These are phyloP conservation scores for Verruconis gallopava DNA, from an alignment of 2,329 filamentous ascomycete genomes.

Conservation along the genomic window DNA sequence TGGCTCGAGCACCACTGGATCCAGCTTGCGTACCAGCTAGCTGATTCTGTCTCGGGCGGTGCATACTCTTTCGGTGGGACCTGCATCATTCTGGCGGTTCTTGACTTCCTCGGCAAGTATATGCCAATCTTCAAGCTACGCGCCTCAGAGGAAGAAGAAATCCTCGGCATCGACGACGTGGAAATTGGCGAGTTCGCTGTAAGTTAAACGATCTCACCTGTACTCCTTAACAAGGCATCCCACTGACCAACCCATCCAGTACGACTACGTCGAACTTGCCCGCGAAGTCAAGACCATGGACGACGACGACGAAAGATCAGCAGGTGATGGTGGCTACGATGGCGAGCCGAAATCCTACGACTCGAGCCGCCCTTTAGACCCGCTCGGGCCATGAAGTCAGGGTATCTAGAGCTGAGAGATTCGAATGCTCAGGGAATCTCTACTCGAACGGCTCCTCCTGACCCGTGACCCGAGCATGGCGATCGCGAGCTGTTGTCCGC, in stretches of 20 bases:
- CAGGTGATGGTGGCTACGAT: neutral
- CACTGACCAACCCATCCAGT: slow-evolving; percentile 29
- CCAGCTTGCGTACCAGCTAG: slow-evolving; percentile 71
- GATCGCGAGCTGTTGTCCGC: too few relatives aligned
- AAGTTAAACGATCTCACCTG: slow-evolving; percentile 22
- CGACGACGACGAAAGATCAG: slow-evolving; percentile 17
- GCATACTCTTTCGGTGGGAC: slow-evolving; percentile 68
- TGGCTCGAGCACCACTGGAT: slow-evolving; percentile 78
- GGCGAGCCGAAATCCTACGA: slow-evolving; percentile 8
- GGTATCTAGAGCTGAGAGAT: slow-evolving; percentile 6
- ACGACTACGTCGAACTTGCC: slow-evolving; percentile 79
- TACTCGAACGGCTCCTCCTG: neutral
- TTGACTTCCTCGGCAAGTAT: slow-evolving; percentile 59
- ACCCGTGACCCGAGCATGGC: neutral
- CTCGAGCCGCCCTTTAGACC: slow-evolving; percentile 8
- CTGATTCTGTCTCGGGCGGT: slow-evolving; percentile 64
- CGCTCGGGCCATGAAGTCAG: slow-evolving; percentile 7
- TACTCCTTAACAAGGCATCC: neutral
- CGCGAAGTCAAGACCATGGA: slow-evolving; percentile 46
- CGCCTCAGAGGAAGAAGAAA: slow-evolving; percentile 63
- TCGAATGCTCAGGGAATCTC: neutral
- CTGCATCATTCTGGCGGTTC: slow-evolving; percentile 52
- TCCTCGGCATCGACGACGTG: slow-evolving; percentile 74
- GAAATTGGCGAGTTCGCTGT: slow-evolving; percentile 84
- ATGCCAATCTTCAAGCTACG: slow-evolving; percentile 65